Conservation (phyloP, 2,329 filamentous ascomycete species). For the Xylariaceae sp. region DNA sequence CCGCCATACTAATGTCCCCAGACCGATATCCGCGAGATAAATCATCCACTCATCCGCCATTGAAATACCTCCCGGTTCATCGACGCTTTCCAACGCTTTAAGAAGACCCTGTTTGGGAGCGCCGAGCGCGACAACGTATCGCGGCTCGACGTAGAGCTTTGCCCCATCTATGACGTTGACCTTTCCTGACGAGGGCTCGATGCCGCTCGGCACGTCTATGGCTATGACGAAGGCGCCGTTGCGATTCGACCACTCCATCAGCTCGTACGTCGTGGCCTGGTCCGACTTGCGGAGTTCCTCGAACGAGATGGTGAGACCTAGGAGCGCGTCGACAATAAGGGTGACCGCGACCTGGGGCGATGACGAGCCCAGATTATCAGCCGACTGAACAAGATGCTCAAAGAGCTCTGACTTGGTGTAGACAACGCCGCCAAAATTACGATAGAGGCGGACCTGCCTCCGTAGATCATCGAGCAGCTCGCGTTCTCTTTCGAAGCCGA, state of each 20-base stretch:
- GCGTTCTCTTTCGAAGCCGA: slow-evolving; percentile 77
- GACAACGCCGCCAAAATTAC: slow-evolving; percentile 75
- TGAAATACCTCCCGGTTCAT: slow-evolving; percentile 43
- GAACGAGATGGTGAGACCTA: slow-evolving; percentile 83
- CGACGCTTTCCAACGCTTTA: slow-evolving; percentile 65
- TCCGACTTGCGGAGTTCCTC: slow-evolving; percentile 81
- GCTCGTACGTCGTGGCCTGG: slow-evolving; percentile 77
- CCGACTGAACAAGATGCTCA: slow-evolving; percentile 51
- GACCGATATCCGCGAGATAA: slow-evolving; percentile 81
- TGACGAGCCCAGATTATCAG: slow-evolving; percentile 28
- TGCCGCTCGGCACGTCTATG: slow-evolving; percentile 86
- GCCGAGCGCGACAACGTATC: slow-evolving; percentile 79
- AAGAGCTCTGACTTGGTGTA: slow-evolving; percentile 58
- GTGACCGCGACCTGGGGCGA: slow-evolving; percentile 28
- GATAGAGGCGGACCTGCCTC: slow-evolving; percentile 79
- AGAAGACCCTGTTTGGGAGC: slow-evolving; percentile 83
- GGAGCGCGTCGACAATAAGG: slow-evolving; percentile 68
- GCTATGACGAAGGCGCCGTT: slow-evolving; percentile 78
- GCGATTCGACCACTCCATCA: slow-evolving; percentile 92
- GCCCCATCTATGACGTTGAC: slow-evolving; percentile 67
- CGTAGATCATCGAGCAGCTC: slow-evolving; percentile 77
- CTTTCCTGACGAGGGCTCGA: slow-evolving; percentile 73
- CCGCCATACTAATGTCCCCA: slow-evolving; percentile 78
- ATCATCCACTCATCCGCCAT: slow-evolving; percentile 68
- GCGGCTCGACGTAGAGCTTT: slow-evolving; percentile 73